Percentiles rank a stretch among this genome's conserved stretches.
Evolutionary conservation across 768 basidiomycete genomes (phyloP).

Genomic region (Mrakia blollopis): DNA sequence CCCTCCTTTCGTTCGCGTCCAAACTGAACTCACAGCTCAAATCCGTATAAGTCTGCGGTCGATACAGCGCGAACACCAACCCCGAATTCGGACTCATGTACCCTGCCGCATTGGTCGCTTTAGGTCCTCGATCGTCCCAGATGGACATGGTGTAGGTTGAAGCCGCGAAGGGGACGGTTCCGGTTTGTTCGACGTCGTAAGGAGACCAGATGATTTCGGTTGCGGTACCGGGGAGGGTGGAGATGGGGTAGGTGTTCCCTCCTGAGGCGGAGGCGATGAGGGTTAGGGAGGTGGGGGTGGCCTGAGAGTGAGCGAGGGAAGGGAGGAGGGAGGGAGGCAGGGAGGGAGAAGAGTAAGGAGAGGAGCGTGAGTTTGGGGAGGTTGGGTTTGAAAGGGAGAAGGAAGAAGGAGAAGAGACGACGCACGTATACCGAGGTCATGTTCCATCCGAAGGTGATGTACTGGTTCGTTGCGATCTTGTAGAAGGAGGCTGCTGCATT

Average conservation of each 20-base stretch:
- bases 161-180: conserved; percentile 64
- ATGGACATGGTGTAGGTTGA: conserved; percentile 73
- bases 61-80: conserved; percentile 77
- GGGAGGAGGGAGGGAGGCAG: neutral
- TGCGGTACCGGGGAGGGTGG: conserved; percentile 61
- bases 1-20: neutral
- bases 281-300: conserved; percentile 64
- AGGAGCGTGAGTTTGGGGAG: neutral
- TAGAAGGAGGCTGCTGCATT: conserved; percentile 73
- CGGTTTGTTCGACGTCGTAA: conserved; percentile 64
- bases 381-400: neutral
- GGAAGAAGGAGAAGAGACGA: neutral
- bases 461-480: conserved; percentile 70
- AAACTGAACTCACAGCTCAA: conserved; percentile 49
- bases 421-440: conserved; percentile 61
- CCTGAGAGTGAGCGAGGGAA: conserved; percentile 37
- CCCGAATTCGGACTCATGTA: conserved; percentile 63
- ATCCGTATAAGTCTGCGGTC: conserved; percentile 65
- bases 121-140: conserved; percentile 72
- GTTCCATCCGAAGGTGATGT: conserved; percentile 88
- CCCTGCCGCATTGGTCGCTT: conserved; percentile 57
- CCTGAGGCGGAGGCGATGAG: conserved; percentile 73
- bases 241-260: conserved; percentile 79
- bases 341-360: neutral
- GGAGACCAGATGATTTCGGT: conserved; percentile 70